Evolutionary conservation across 306 rosid genomes (phyloP).

Genomic region (Prunus davidiana): DNA sequence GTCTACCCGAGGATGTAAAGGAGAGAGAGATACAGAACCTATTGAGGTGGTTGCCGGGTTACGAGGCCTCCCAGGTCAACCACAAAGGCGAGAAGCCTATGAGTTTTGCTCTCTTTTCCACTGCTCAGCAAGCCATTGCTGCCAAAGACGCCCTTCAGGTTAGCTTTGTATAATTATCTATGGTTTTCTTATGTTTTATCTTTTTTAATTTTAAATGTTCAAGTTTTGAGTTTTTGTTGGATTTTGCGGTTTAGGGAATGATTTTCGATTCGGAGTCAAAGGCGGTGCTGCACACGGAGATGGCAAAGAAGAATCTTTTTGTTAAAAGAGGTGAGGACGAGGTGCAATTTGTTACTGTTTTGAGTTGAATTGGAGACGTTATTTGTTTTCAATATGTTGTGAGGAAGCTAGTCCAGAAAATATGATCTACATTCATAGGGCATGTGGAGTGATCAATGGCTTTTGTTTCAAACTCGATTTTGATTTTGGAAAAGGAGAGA

Average conservation of each 20-base stretch:
- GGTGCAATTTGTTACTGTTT: background rate
- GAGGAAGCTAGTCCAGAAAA: background rate
- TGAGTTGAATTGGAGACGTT: background rate
- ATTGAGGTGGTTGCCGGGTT: constrained; percentile 88
- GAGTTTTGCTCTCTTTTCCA: constrained; percentile 86
- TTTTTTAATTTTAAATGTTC: background rate
- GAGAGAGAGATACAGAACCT: constrained; percentile 92
- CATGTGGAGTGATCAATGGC: background rate
- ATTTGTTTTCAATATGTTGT: background rate
- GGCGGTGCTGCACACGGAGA: constrained; percentile 91
- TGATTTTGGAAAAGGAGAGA: background rate
- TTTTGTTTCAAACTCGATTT: background rate
- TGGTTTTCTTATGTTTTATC: background rate
- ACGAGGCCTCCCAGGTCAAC: constrained; percentile 93
- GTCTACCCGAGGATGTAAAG: constrained; percentile 91
- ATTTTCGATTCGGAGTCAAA: constrained; percentile 83
- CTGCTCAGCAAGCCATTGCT: constrained; percentile 70
- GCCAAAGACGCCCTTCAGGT: constrained; percentile 93
- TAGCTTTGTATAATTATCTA: background rate
- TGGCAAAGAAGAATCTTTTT: constrained; percentile 98
- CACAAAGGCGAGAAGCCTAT: constrained; percentile 95
- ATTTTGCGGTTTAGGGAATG: constrained; percentile 48
- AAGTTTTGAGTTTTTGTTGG: background rate
- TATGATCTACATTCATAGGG: background rate
- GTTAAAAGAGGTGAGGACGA: constrained; percentile 65